phyloP scores from a whole-genome alignment of 257 asterid genomes.

The Solanum paucissectum region DNA sequence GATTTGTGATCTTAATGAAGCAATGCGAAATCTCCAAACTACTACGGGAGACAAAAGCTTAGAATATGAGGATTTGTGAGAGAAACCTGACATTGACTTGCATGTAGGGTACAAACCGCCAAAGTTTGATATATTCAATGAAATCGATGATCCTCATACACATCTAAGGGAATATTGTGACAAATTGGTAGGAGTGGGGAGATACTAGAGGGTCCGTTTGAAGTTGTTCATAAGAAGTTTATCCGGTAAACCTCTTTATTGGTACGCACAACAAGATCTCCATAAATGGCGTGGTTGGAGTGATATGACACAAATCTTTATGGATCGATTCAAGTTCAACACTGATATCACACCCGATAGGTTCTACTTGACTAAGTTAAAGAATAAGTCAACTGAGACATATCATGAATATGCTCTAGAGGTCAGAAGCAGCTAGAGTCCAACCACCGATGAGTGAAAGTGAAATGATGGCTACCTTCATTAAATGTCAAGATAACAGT shows the following conservation, averaged over 20 bases:
- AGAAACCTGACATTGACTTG: neutral
- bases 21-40: no score
- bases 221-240: neutral
- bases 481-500: neutral
- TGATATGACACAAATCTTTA: neutral
- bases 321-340: neutral
- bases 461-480: neutral
- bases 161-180: neutral
- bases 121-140: no score
- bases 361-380: neutral
- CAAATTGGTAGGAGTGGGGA: neutral
- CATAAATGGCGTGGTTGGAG: neutral
- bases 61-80: neutral
- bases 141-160: neutral
- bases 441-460: neutral
- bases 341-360: neutral
- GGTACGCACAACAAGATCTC: neutral
- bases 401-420: neutral
- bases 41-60: neutral
- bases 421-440: neutral
- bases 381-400: neutral
- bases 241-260: neutral
- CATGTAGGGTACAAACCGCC: neutral
- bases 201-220: neutral
- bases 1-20: no score